phyloP scores from a whole-genome alignment of 2,329 filamentous ascomycete species.

The Penicillium sclerotiorum region DNA sequence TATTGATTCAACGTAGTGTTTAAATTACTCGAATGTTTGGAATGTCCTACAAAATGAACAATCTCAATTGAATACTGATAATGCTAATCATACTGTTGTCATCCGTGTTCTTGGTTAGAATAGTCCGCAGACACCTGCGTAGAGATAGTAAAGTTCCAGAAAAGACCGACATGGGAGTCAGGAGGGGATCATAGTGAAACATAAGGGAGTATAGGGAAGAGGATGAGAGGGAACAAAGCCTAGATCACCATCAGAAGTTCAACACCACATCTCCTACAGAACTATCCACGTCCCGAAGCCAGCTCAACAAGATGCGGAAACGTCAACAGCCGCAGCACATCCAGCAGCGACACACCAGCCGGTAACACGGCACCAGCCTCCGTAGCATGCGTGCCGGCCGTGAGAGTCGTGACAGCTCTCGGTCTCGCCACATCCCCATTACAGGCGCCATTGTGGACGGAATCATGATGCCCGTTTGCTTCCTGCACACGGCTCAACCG shows the following conservation, averaged over 20 bases:
- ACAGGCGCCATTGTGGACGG: background rate
- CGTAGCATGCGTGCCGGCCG: slow-evolving; percentile 79
- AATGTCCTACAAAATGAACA: too few relatives aligned
- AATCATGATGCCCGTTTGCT: background rate
- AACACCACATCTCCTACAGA: slow-evolving; percentile 30
- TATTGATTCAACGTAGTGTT: too few relatives aligned
- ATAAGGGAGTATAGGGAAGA: background rate
- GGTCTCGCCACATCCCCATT: background rate
- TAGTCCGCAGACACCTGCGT: background rate
- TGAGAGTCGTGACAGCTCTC: slow-evolving; percentile 72
- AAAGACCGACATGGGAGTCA: background rate
- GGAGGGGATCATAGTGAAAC: background rate
- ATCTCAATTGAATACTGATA: background rate
- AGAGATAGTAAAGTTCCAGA: background rate
- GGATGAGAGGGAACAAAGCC: background rate
- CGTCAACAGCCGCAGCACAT: slow-evolving; percentile 6
- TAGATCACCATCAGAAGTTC: slow-evolving; percentile 1
- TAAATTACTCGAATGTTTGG: too few relatives aligned
- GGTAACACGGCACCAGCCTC: slow-evolving; percentile 80
- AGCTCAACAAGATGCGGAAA: slow-evolving; percentile 3
- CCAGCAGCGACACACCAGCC: slow-evolving; percentile 57
- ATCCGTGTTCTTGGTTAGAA: background rate
- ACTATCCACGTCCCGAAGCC: slow-evolving; percentile 62
- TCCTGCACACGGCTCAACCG: slow-evolving; percentile 51
- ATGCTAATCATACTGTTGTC: background rate